phyloP scores from a whole-genome alignment of 441 rosid species.

The Erodium texanum region DNA sequence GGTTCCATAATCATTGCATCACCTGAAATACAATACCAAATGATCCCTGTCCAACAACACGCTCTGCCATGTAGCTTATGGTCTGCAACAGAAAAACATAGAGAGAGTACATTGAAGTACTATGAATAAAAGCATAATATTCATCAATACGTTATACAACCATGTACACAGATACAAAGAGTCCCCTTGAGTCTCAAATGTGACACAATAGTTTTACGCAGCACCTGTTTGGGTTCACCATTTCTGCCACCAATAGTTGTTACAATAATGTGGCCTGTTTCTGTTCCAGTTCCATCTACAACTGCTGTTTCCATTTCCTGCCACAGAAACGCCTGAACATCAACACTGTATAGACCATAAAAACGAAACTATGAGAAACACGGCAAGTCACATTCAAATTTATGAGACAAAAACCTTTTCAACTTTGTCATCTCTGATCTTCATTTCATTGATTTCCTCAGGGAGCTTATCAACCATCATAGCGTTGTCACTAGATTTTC shows the following conservation, averaged over 20 bases:
- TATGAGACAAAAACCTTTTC: slow-evolving; percentile 9
- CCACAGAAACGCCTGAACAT: not conserved
- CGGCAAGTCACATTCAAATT: slow-evolving; percentile 6
- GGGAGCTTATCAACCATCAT: slow-evolving; percentile 25
- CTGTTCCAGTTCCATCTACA: slow-evolving; percentile 46
- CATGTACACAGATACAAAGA: not conserved
- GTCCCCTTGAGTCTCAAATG: not conserved
- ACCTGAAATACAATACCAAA: slow-evolving; percentile 94
- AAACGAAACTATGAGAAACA: not conserved
- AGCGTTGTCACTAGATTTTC: slow-evolving; percentile 27
- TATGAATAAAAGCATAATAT: not conserved
- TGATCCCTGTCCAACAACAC: slow-evolving; percentile 77
- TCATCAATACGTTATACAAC: not conserved
- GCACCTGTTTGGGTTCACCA: slow-evolving; percentile 47
- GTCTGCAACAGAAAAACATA: slow-evolving; percentile 25
- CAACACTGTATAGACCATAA: not conserved
- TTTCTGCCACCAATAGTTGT: slow-evolving; percentile 45
- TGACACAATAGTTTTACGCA: not conserved
- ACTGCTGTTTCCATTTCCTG: slow-evolving; percentile 44
- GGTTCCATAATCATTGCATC: not conserved
- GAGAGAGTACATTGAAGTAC: slow-evolving; percentile 4
- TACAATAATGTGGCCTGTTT: slow-evolving; percentile 41
- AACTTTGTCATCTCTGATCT: slow-evolving; percentile 41
- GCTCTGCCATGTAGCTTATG: slow-evolving; percentile 66
- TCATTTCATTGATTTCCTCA: slow-evolving; percentile 38